phyloP scores from a whole-genome alignment of 179 eudicot species.

The Vitellaria paradoxa region DNA sequence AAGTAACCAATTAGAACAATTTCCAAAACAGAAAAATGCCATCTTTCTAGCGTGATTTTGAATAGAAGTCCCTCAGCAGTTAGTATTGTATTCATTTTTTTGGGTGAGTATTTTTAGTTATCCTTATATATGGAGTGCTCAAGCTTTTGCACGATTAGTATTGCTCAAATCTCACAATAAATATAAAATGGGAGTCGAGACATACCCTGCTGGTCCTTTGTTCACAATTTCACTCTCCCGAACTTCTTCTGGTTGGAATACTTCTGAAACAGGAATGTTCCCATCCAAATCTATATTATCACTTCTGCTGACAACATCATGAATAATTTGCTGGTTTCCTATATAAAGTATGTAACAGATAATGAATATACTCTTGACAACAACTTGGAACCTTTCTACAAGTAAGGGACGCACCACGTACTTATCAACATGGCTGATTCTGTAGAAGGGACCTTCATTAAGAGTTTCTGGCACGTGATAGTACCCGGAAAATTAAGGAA shows the following conservation, averaged over 20 bases:
- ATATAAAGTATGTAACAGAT: conserved; percentile 12
- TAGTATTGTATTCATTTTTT: background rate
- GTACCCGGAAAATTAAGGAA: conserved; percentile 84
- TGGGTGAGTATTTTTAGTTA: background rate
- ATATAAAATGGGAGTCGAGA: conserved; percentile 13
- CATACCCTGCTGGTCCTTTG: conserved; percentile 47
- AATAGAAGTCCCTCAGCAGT: background rate
- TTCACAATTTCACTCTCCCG: conserved; percentile 34
- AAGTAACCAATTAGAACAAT: background rate
- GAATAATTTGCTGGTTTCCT: conserved; percentile 28
- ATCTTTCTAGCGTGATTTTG: background rate
- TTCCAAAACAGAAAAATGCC: background rate
- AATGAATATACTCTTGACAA: background rate
- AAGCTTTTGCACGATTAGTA: background rate
- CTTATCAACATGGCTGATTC: conserved; percentile 21
- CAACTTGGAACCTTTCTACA: background rate
- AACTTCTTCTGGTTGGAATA: conserved; percentile 38
- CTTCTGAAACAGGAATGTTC: conserved; percentile 43
- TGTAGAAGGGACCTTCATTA: conserved; percentile 29
- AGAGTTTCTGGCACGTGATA: conserved; percentile 70
- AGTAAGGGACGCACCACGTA: conserved; percentile 8
- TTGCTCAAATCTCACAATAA: background rate
- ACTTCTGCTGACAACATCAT: conserved; percentile 18
- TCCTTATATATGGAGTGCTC: background rate
- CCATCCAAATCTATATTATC: conserved; percentile 33